Base-by-base conservation (phyloP, 306 rosid species). In the Aeschynomene evenia region DNA sequence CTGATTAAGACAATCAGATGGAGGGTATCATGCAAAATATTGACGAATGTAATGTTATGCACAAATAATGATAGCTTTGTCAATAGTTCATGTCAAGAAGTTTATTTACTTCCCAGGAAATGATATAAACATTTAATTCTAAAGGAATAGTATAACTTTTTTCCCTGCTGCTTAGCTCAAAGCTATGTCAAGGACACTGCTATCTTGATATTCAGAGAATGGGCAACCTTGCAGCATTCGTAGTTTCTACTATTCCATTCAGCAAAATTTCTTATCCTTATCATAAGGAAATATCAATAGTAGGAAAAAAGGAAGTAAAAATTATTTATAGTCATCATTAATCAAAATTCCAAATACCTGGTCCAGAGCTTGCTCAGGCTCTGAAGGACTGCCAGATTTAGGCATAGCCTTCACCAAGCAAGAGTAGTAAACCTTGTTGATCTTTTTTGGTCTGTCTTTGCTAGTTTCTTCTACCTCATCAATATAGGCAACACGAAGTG, bases 321-420 rank as follows among this genome's bases (percentile, higher is more conserved):
- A 50, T 15, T 29, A 40, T 49, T 15, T 15, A 63, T 22, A 58
- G 16, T 63, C 26, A 34, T 52, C 21, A 72, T 24, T 54, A 1
- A 51, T 29, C 49, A 68, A 75, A 79, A 66, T 45, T 5, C 24
- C 51, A 52, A 59, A 66, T 81, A 95, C 99, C 95, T 95, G 91
- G 57, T 95, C 99, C 70, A 95, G 85, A 87, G 85, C 77, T 73
- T 87, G 99, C 66, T 72, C 86, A 36, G 96, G 89, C 72, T 95
- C 96, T 15, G 94, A 78, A 72, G 90, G 20, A 70, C 83, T 83
- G 64, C 83, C 82, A 16, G 98, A 87, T 73, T 89, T 95, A 12
- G 99, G 95, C 84, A 91, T 80, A 61, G 97, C 99, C 87, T 91
- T 95, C 63, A 89, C 99, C 66, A 91, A 83, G 81, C 96, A 86